These are phyloP conservation scores for Saccharomycopsis vini DNA, from an alignment of 805 yeast species.

Conservation along the genomic window DNA sequence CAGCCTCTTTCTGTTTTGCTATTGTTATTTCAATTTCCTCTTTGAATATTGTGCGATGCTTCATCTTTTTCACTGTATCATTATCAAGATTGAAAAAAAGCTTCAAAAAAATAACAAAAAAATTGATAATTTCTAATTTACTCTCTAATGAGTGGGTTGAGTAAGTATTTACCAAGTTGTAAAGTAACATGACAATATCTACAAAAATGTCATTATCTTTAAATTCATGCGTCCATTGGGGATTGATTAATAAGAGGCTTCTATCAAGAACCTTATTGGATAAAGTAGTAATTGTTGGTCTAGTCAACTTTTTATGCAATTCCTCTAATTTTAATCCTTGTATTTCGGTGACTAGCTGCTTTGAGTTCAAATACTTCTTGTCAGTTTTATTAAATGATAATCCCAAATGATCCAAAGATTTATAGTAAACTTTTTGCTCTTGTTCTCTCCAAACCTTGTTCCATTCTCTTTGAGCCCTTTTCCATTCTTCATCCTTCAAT, in stretches of 20 bases:
- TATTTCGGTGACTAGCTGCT: slow-evolving; percentile 83
- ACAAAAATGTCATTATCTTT: slow-evolving; percentile 57
- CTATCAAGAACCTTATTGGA: not conserved
- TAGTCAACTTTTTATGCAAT: slow-evolving; percentile 20
- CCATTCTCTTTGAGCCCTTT: slow-evolving; percentile 97
- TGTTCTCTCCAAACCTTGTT: slow-evolving; percentile 98
- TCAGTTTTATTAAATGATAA: slow-evolving; percentile 94
- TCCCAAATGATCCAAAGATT: slow-evolving; percentile 91
- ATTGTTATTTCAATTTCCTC: slow-evolving; percentile 32
- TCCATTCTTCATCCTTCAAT: slow-evolving; percentile 99
- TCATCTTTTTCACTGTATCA: not conserved
- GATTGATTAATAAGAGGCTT: slow-evolving; percentile 4
- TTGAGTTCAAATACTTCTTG: slow-evolving; percentile 79
- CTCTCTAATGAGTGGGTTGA: slow-evolving; percentile 7
- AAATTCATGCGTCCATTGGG: slow-evolving; percentile 52
- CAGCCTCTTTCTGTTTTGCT: slow-evolving; percentile 27
- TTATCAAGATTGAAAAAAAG: slow-evolving; percentile 8
- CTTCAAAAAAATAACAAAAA: slow-evolving; percentile 1
- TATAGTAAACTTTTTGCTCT: slow-evolving; percentile 90
- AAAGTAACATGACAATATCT: slow-evolving; percentile 64
- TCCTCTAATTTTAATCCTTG: slow-evolving; percentile 82
- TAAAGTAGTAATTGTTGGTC: not conserved
- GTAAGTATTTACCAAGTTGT: slow-evolving; percentile 41
- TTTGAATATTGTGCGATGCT: not conserved
- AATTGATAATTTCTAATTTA: slow-evolving; percentile 5